Conservation (phyloP, 768 basidiomycete genomes). For the Pholiota molesta region DNA sequence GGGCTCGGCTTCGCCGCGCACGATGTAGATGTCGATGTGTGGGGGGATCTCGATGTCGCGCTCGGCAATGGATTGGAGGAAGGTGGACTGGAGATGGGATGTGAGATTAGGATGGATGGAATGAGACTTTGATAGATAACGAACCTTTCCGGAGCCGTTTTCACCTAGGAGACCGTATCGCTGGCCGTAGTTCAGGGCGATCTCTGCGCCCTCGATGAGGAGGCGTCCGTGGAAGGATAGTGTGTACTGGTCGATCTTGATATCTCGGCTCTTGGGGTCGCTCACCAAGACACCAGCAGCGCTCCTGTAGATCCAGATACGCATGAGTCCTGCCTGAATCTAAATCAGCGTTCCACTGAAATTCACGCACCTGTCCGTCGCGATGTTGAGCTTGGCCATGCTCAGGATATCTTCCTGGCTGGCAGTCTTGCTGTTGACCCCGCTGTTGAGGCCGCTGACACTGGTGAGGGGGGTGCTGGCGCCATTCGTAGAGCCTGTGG, state of each 20-base stretch:
- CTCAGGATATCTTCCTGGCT: constrained; percentile 79
- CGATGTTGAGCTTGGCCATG: constrained; percentile 90
- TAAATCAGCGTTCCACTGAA: neutral
- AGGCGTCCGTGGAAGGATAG: constrained; percentile 97
- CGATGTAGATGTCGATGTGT: constrained; percentile 98
- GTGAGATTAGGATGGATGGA: constrained; percentile 3
- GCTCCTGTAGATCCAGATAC: constrained; percentile 56
- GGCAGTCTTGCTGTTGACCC: constrained; percentile 76
- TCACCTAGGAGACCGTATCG: constrained; percentile 95
- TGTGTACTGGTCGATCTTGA: constrained; percentile 96
- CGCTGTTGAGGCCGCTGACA: constrained; percentile 77
- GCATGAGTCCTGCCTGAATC: constrained; percentile 1
- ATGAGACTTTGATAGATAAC: constrained; percentile 17
- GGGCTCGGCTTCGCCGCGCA: constrained; percentile 94
- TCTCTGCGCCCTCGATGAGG: constrained; percentile 69
- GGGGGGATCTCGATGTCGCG: constrained; percentile 93
- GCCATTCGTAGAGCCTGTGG: constrained; percentile 66
- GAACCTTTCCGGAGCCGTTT: constrained; percentile 98
- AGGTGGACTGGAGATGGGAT: constrained; percentile 70
- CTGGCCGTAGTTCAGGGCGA: constrained; percentile 87
- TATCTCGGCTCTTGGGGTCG: constrained; percentile 90
- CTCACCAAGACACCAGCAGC: constrained; percentile 92
- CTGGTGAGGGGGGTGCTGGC: constrained; percentile 83
- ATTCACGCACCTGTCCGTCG: constrained; percentile 77
- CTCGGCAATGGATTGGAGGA: constrained; percentile 93